Percentiles rank a stretch among this genome's conserved stretches.
Evolutionary conservation across 1,284 basidiomycete species (phyloP).

Genomic region (Lignosus rhinocerotis): DNA sequence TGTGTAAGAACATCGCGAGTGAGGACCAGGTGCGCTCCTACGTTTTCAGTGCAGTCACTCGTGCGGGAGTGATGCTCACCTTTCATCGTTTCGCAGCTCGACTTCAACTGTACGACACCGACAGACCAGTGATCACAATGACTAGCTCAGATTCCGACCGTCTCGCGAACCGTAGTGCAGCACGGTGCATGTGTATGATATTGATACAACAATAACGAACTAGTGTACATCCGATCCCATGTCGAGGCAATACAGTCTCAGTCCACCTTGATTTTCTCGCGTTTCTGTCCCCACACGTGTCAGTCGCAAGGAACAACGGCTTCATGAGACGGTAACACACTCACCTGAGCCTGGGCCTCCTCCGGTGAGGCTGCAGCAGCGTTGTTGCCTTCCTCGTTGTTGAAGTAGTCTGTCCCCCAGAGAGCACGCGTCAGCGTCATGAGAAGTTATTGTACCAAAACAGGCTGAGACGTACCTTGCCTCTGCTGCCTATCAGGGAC

Average conservation of each 20-base stretch:
- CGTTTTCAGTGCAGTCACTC: background rate
- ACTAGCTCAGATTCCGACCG: no score
- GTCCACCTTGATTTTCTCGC: conserved; percentile 20
- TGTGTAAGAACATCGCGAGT: conserved; percentile 44
- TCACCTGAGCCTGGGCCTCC: background rate
- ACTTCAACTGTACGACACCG: conserved; percentile 31
- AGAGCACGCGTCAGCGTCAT: background rate
- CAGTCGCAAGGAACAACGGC: background rate
- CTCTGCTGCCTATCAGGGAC: conserved; percentile 41
- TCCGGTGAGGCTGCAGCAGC: background rate
- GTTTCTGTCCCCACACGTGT: background rate
- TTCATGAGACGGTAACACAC: background rate
- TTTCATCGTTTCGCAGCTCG: conserved; percentile 19
- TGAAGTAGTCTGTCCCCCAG: background rate
- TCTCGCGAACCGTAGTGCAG: no score
- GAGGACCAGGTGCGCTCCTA: conserved; percentile 25
- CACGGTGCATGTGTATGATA: no score
- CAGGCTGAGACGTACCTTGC: conserved; percentile 28
- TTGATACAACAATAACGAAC: no score
- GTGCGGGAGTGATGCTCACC: background rate
- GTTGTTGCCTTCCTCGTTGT: background rate
- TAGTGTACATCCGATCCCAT: no score
- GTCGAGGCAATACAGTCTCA: background rate
- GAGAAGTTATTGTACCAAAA: background rate
- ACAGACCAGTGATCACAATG: no score